Conservation (phyloP, 2,329 filamentous ascomycete species). For the Cercospora canescens region DNA sequence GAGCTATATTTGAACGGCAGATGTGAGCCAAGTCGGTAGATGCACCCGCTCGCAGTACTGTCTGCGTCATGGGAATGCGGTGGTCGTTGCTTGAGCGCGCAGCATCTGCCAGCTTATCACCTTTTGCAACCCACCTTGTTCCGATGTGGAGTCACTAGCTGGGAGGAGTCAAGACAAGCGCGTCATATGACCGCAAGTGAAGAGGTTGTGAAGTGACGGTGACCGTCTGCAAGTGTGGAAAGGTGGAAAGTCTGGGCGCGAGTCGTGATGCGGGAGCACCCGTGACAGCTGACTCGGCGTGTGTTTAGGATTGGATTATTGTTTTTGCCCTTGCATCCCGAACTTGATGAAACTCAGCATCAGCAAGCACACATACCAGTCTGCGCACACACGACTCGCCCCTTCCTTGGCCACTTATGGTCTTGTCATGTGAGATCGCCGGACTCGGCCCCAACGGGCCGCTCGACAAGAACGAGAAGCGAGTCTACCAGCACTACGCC, state of each 20-base stretch:
- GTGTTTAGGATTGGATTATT: background rate
- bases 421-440: background rate
- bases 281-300: background rate
- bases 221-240: background rate
- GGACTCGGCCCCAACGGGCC: background rate
- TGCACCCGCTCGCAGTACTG: background rate
- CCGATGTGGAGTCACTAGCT: too few relatives aligned
- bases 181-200: background rate
- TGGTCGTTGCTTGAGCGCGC: background rate
- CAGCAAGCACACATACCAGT: too few relatives aligned
- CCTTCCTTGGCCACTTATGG: background rate
- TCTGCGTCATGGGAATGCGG: background rate
- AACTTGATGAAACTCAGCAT: background rate
- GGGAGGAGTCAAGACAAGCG: too few relatives aligned
- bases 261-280: background rate
- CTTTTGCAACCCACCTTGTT: too few relatives aligned
- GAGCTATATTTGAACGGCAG: background rate
- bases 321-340: background rate
- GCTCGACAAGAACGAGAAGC: background rate
- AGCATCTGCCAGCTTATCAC: background rate
- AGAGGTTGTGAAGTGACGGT: background rate
- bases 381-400: background rate
- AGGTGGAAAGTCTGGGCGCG: background rate
- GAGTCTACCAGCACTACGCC: background rate
- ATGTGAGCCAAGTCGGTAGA: background rate